Evolutionary conservation across 768 basidiomycete genomes (phyloP).

Genomic region (Postia placenta): DNA sequence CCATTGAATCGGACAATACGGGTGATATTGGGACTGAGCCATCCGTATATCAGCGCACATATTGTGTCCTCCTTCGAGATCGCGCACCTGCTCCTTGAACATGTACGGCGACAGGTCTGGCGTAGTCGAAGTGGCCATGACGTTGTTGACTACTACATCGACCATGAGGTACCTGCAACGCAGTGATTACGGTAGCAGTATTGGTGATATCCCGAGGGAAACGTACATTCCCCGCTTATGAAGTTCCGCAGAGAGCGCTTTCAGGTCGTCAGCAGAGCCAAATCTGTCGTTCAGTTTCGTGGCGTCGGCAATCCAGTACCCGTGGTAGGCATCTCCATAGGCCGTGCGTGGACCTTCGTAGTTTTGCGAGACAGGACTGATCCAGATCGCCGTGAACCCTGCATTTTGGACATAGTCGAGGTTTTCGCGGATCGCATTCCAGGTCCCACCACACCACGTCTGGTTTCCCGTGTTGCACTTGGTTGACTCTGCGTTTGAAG

Average conservation of each 20-base stretch:
- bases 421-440: slow-evolving; percentile 65
- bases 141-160: slow-evolving; percentile 82
- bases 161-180: slow-evolving; percentile 71
- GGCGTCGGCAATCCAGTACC: slow-evolving; percentile 77
- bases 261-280: slow-evolving; percentile 69
- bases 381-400: slow-evolving; percentile 82
- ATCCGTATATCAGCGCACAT: neutral
- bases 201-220: neutral
- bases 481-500: slow-evolving; percentile 42
- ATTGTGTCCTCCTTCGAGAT: neutral
- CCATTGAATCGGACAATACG: slow-evolving; percentile 72
- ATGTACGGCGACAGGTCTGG: slow-evolving; percentile 63
- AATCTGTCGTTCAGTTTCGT: slow-evolving; percentile 63
- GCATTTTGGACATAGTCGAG: slow-evolving; percentile 83
- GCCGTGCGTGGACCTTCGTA: slow-evolving; percentile 63
- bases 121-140: slow-evolving; percentile 60
- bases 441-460: slow-evolving; percentile 86
- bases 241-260: slow-evolving; percentile 55
- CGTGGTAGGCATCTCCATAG: slow-evolving; percentile 83
- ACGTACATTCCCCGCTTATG: slow-evolving; percentile 68
- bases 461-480: slow-evolving; percentile 53
- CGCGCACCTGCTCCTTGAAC: slow-evolving; percentile 55
- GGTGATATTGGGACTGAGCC: slow-evolving; percentile 62
- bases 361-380: slow-evolving; percentile 76
- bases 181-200: neutral